Conservation (phyloP, 1,139 yeast species). For the Taphrina pruni region DNA sequence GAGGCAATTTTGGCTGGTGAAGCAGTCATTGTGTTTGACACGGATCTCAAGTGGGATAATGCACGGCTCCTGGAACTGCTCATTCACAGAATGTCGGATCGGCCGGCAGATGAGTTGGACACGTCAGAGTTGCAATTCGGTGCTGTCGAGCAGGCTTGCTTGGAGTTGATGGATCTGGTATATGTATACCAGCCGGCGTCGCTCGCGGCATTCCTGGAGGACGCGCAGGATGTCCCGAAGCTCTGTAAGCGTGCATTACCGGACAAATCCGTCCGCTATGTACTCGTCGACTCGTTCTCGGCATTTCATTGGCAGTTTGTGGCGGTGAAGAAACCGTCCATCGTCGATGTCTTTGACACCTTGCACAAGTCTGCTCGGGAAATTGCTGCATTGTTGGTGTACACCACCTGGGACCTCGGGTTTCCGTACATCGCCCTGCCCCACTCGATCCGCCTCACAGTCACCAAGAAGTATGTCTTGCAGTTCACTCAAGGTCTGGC, state of each 20-base stretch:
- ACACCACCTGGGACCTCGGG: constrained; percentile 36
- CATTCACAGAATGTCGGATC: not conserved
- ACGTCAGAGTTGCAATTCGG: not conserved
- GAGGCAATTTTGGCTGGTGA: constrained; percentile 29
- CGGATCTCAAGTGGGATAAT: constrained; percentile 39
- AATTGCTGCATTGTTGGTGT: constrained; percentile 20
- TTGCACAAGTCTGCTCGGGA: constrained; percentile 1
- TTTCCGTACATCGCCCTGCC: constrained; percentile 25
- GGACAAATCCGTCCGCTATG: constrained; percentile 18
- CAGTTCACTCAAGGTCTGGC: constrained; percentile 38
- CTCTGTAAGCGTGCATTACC: constrained; percentile 16
- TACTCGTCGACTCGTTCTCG: constrained; percentile 37
- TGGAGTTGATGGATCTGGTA: constrained; percentile 16
- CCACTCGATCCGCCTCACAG: constrained; percentile 17
- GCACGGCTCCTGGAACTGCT: constrained; percentile 30
- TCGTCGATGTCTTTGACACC: constrained; percentile 4
- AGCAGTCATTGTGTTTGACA: constrained; percentile 39
- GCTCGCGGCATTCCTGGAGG: constrained; percentile 26
- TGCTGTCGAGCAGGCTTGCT: constrained; percentile 7
- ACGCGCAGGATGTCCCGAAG: constrained; percentile 21
- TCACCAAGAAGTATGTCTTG: constrained; percentile 31
- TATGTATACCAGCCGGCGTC: constrained; percentile 37
- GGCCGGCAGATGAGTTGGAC: not conserved
- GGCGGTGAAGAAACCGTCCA: constrained; percentile 6
- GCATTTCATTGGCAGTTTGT: constrained; percentile 41